Evolutionary conservation across 2,329 filamentous ascomycete species (phyloP).

Genomic region (Massarina eburnea): DNA sequence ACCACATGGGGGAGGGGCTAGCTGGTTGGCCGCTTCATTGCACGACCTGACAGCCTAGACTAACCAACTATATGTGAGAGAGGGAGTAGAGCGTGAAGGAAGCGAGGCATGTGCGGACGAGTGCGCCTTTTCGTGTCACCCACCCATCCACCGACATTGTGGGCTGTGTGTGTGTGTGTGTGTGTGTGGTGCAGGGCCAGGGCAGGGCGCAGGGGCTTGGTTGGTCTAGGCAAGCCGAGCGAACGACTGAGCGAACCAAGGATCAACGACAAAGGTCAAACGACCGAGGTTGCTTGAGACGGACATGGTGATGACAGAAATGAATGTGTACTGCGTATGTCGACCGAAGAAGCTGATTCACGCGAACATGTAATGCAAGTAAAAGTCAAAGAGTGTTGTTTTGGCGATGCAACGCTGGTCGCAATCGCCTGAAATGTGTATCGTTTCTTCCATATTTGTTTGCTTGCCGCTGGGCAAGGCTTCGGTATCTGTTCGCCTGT

Average conservation of each 20-base stretch:
- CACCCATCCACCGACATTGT: too few relatives aligned
- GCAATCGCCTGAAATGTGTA: conserved; percentile 8
- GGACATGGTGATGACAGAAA: neutral
- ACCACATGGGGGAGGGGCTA: too few relatives aligned
- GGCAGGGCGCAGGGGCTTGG: too few relatives aligned
- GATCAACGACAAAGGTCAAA: too few relatives aligned
- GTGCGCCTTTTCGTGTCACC: neutral
- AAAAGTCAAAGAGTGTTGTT: neutral
- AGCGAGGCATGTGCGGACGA: neutral
- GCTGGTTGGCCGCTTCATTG: too few relatives aligned
- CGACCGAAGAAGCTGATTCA: too few relatives aligned
- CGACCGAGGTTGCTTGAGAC: neutral
- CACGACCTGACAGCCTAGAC: too few relatives aligned
- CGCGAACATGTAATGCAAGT: neutral
- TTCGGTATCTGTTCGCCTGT: conserved; percentile 2
- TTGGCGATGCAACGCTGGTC: conserved; percentile 7
- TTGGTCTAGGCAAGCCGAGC: neutral
- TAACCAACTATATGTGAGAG: too few relatives aligned
- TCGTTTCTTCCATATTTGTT: conserved; percentile 1
- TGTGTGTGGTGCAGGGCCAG: neutral
- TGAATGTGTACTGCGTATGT: too few relatives aligned
- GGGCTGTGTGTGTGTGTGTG: neutral
- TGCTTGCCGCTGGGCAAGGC: conserved; percentile 6
- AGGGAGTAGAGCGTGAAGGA: neutral
- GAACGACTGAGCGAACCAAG: too few relatives aligned